A percentile compares a stretch with the other conserved stretches of the same genome.
Conservation (phyloP, 192 early-diverging fungal genomes). For the Coemansia sp. region DNA sequence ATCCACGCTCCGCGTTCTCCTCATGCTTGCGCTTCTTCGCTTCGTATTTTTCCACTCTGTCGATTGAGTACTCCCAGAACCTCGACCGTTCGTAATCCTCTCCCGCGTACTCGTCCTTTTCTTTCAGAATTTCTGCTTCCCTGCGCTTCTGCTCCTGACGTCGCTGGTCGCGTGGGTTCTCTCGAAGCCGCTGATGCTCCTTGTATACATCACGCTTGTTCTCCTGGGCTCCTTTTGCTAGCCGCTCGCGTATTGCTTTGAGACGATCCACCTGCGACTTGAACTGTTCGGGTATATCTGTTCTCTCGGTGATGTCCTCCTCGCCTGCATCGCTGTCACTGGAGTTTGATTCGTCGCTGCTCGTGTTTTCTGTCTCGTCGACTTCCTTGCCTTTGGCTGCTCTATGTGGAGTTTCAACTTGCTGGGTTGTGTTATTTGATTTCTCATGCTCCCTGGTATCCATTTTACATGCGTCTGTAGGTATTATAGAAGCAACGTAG, state of each 20-base stretch:
- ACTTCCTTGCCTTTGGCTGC: background rate
- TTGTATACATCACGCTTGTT: conserved; percentile 76
- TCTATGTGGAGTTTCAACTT: background rate
- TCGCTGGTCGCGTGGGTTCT: conserved; percentile 64
- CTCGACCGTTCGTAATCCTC: conserved; percentile 81
- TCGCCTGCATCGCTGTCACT: conserved; percentile 12
- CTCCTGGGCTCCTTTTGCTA: conserved; percentile 47
- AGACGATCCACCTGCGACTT: conserved; percentile 33
- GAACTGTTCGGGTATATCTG: conserved; percentile 31
- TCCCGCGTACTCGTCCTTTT: conserved; percentile 62
- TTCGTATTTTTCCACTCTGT: conserved; percentile 80
- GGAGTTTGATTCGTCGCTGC: background rate
- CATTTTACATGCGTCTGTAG: background rate
- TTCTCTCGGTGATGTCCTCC: conserved; percentile 40
- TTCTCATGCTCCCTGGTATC: background rate
- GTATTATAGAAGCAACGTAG: too few species aligned
- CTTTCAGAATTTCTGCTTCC: conserved; percentile 72
- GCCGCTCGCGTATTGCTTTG: conserved; percentile 16
- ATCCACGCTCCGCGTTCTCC: conserved; percentile 65
- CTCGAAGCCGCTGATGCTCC: conserved; percentile 72
- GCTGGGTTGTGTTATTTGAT: background rate
- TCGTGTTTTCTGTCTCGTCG: background rate
- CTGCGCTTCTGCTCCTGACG: conserved; percentile 67
- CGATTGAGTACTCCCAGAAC: conserved; percentile 82
- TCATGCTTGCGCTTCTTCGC: conserved; percentile 62